Base-by-base conservation (phyloP, 2,329 filamentous ascomycete genomes). In the Alternaria burnsii region DNA sequence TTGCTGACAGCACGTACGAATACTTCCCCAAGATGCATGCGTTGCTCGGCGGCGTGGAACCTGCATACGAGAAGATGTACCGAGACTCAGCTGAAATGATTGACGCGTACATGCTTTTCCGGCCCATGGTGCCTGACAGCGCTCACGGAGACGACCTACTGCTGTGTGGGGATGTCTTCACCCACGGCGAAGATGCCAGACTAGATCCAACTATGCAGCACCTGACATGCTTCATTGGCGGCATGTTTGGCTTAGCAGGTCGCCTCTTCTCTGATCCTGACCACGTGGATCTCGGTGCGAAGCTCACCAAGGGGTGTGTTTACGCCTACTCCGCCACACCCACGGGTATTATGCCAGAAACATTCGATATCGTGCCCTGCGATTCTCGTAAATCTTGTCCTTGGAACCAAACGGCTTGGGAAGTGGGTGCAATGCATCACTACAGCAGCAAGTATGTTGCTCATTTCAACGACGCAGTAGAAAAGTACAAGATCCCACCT, bases 291-390 rank as follows among this genome's bases (percentile, higher is more conserved):
- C 81, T 88, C 41, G 87, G 85, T 22, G 79, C 80, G 50, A 85
- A 87, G 69, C 78, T 89, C 26, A 88, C 86, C 0, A 83, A 87
- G 60, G 87, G 86, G 16, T 89, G 87, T 70, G 83, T 88, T 26
- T 89, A 85, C 82, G 82, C 86, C 7, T 89, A 89, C 70, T 79
- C 83, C 54, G 78, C 82, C 5, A 84, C 84, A 46, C 82, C 83
- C 3, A 81, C 83, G 0, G 86, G 87, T 1, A 82, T 89, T 58
- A 88, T 88, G 86, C 86, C 87, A 0, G 87, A 89, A 67, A 76
- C 79, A 26, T 87, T 87, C 70, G 71, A 81, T 26, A 76, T 86
- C 55, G 64, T 85, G 3, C 80, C 85, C 1, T 89, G 87, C 70
- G 61, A 59, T 3, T 66, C 62, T 2, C 70, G 74, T 1, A 60